These are phyloP conservation scores for Solanum chmielewskii DNA, from an alignment of 257 asterid genomes.

Conservation along the genomic window DNA sequence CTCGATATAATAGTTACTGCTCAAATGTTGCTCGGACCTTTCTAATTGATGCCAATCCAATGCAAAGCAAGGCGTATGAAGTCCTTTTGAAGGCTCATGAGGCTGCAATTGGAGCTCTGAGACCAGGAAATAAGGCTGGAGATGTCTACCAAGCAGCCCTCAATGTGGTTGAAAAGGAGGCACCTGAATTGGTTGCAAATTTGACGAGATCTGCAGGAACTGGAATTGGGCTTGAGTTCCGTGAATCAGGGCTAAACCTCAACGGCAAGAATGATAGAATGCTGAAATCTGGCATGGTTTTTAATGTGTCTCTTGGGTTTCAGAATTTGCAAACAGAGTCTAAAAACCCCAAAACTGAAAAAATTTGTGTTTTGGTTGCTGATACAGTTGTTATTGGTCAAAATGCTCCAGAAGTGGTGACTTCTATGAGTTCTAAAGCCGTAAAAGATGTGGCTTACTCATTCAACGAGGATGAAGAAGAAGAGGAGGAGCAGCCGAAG, in stretches of 20 bases:
- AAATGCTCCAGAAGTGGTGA: conserved; percentile 9
- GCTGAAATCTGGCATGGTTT: conserved; percentile 18
- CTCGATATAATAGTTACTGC: conserved; percentile 20
- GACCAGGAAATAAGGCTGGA: conserved; percentile 15
- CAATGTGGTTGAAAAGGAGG: conserved; percentile 17
- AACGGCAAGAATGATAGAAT: conserved; percentile 12
- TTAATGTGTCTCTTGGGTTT: conserved; percentile 17
- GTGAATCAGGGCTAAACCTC: conserved; percentile 17
- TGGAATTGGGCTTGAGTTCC: conserved; percentile 23
- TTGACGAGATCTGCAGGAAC: conserved; percentile 21
- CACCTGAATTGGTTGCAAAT: conserved; percentile 12
- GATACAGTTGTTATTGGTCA: conserved; percentile 19
- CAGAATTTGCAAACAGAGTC: conserved; percentile 20
- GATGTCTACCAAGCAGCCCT: conserved; percentile 10
- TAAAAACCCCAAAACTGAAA: conserved; percentile 12
- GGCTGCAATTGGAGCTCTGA: conserved; percentile 14
- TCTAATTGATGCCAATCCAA: conserved; percentile 17
- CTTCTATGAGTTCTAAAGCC: conserved; percentile 19
- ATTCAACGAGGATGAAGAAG: conserved; percentile 20
- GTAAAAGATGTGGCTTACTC: conserved; percentile 19
- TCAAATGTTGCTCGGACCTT: conserved; percentile 19
- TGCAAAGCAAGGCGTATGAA: conserved; percentile 16
- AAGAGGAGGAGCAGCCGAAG: conserved; percentile 5
- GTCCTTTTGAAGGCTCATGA: conserved; percentile 19
- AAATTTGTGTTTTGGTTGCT: conserved; percentile 11